phyloP scores from a whole-genome alignment of 345 rosid genomes.

The Stellera chamaejasme region DNA sequence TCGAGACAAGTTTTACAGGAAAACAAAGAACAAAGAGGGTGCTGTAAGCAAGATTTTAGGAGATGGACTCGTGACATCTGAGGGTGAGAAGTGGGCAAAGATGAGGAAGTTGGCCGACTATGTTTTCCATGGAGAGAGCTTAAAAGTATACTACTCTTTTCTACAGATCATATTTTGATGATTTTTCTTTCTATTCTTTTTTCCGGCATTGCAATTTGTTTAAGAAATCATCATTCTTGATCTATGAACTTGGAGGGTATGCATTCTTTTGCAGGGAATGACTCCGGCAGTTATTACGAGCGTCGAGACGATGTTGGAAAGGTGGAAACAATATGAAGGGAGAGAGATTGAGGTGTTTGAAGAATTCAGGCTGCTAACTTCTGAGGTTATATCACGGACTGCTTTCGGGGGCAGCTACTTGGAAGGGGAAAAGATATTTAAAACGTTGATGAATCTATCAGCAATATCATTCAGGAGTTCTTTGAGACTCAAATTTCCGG shows the following conservation, averaged over 20 bases:
- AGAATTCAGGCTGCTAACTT: conserved; percentile 30
- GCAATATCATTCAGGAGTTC: neutral
- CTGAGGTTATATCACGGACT: conserved; percentile 36
- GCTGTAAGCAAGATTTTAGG: conserved; percentile 22
- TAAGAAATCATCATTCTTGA: neutral
- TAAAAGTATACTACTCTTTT: conserved; percentile 22
- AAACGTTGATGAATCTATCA: conserved; percentile 16
- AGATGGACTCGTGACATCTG: conserved; percentile 21
- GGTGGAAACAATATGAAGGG: conserved; percentile 24
- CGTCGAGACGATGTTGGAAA: conserved; percentile 32
- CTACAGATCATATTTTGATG: neutral
- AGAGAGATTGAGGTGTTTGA: conserved; percentile 26
- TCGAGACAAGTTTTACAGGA: conserved; percentile 18
- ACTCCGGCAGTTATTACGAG: conserved; percentile 27
- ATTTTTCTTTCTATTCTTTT: neutral
- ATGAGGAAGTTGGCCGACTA: conserved; percentile 31
- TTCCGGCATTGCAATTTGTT: neutral
- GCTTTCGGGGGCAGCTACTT: conserved; percentile 37
- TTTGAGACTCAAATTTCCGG: conserved; percentile 14
- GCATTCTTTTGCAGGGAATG: conserved; percentile 14
- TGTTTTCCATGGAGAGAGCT: conserved; percentile 35
- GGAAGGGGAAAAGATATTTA: conserved; percentile 8
- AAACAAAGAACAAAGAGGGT: neutral
- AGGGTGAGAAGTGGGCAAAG: conserved; percentile 29
- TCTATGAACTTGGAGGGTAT: too few species aligned